phyloP scores from a whole-genome alignment of 768 basidiomycete species.

The Leccinum truebloodii region DNA sequence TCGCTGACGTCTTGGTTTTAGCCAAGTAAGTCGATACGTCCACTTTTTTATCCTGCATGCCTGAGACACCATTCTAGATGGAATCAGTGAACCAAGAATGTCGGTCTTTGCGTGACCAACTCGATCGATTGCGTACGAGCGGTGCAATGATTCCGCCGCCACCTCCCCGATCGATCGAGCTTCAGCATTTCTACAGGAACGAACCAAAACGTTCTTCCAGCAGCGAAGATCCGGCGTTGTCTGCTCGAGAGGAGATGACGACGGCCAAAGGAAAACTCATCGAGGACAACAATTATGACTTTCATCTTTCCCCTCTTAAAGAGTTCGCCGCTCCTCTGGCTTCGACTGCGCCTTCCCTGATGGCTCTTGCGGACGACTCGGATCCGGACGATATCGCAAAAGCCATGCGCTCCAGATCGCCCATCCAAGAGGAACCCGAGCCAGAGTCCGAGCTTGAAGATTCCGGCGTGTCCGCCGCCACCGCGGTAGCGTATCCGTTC shows the following conservation, averaged over 20 bases:
- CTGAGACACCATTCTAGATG: conserved; percentile 18
- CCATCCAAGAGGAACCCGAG: conserved; percentile 27
- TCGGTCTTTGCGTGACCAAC: conserved; percentile 30
- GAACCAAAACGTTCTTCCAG: conserved; percentile 24
- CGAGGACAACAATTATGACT: conserved; percentile 29
- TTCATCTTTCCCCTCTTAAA: conserved; percentile 34
- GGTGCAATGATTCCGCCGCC: conserved; percentile 7
- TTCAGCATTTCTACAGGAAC: conserved; percentile 25
- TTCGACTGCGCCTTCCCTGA: conserved; percentile 31
- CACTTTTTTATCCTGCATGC: conserved; percentile 2
- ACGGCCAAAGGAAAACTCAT: conserved; percentile 24
- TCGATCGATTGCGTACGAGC: conserved; percentile 23
- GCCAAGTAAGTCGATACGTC: conserved; percentile 35
- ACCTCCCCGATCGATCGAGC: conserved; percentile 20
- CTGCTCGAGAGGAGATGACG: conserved; percentile 14
- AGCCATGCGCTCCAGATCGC: conserved; percentile 16
- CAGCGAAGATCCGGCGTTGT: conserved; percentile 13
- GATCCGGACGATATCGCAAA: conserved; percentile 31
- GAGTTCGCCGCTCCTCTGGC: conserved; percentile 28
- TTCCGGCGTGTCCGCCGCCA: conserved; percentile 1
- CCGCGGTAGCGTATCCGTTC: conserved; percentile 21
- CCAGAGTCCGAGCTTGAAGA: conserved; percentile 30
- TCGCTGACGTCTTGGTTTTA: conserved; percentile 27
- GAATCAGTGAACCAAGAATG: conserved; percentile 29
- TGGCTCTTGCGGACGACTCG: conserved; percentile 31